phyloP scores from a whole-genome alignment of 768 basidiomycete genomes.

The Agrocybe pediades region DNA sequence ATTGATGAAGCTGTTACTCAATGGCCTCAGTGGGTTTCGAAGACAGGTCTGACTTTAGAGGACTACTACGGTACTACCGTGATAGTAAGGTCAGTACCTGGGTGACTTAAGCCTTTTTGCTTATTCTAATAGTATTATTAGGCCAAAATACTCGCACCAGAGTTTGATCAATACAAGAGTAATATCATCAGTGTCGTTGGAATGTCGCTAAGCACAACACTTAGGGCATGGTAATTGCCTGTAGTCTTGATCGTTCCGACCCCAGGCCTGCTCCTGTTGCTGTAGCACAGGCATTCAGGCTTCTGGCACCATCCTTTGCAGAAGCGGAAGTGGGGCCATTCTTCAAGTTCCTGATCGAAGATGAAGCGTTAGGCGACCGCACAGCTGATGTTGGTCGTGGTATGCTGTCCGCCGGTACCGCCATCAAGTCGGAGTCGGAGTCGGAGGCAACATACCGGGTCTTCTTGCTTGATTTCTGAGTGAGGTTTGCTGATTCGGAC shows the following conservation, averaged over 20 bases:
- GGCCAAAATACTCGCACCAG: conserved; percentile 87
- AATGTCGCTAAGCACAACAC: background rate
- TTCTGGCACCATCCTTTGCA: conserved; percentile 67
- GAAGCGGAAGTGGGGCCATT: conserved; percentile 64
- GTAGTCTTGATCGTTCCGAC: conserved; percentile 83
- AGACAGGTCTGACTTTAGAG: conserved; percentile 56
- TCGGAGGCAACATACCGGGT: no score
- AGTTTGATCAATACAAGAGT: conserved; percentile 90
- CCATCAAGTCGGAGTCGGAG: no score
- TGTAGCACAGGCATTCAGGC: conserved; percentile 64
- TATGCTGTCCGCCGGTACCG: conserved; percentile 85
- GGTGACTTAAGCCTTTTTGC: background rate
- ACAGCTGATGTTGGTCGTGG: conserved; percentile 77
- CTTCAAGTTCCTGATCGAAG: conserved; percentile 85
- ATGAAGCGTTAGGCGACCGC: conserved; percentile 87
- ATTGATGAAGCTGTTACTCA: conserved; percentile 77
- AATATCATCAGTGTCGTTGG: background rate
- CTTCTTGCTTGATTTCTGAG: no score
- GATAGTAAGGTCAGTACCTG: conserved; percentile 67
- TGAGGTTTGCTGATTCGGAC: no score
- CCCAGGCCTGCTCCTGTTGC: conserved; percentile 87
- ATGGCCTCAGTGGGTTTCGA: conserved; percentile 59
- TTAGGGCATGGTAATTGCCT: conserved; percentile 91
- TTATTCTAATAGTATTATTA: conserved; percentile 25
- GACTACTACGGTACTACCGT: conserved; percentile 76